These are phyloP conservation scores for Buxus sempervirens DNA, from an alignment of 164 flowering plant species.

Conservation along the genomic window DNA sequence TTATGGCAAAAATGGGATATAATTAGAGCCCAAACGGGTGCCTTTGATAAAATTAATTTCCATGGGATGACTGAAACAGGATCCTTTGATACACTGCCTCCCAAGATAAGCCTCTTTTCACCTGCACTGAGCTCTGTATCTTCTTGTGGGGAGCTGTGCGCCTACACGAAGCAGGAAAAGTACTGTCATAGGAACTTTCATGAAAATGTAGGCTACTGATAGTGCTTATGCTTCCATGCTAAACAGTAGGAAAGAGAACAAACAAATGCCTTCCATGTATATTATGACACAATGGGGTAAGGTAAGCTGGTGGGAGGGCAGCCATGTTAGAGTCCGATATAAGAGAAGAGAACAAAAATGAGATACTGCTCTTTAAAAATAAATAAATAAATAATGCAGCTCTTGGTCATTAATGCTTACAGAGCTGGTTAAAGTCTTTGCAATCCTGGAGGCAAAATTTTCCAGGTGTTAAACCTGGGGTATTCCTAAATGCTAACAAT, in stretches of 20 bases:
- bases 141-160: conserved; percentile 81
- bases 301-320: too few species aligned
- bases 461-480: not conserved
- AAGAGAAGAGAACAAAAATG: too few species aligned
- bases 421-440: too few species aligned
- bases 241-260: not conserved
- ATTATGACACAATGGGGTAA: too few species aligned
- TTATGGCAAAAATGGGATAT: conserved; percentile 98
- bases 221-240: not conserved
- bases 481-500: not conserved
- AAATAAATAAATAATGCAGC: too few species aligned
- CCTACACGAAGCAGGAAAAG: conserved; percentile 38
- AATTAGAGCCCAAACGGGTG: conserved; percentile 97
- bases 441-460: too few species aligned
- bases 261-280: too few species aligned
- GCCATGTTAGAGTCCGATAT: too few species aligned
- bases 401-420: too few species aligned
- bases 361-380: too few species aligned
- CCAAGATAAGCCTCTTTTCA: conserved; percentile 70
- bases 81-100: conserved; percentile 59
- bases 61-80: conserved; percentile 91
- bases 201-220: conserved; percentile 1
- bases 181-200: not conserved
- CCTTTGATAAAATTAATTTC: conserved; percentile 84
- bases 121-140: conserved; percentile 64